Percentiles rank a stretch among this genome's conserved stretches.
These are phyloP conservation scores for Dothideomycetidae sp. DNA, from an alignment of 2,329 filamentous ascomycete species.

Conservation along the genomic window DNA sequence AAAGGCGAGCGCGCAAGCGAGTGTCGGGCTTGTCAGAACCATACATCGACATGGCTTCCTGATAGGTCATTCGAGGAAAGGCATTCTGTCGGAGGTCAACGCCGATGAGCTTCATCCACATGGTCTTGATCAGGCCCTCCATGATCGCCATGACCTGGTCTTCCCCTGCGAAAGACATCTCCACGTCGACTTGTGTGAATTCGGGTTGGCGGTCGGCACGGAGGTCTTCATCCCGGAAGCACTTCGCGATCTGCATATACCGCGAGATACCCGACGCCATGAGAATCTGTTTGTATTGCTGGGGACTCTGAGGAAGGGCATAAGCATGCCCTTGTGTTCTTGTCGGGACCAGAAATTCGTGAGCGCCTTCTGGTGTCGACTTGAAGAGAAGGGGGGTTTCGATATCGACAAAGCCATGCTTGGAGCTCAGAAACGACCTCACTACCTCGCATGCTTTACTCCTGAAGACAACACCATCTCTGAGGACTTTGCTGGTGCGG, in stretches of 20 bases:
- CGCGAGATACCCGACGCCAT: conserved; percentile 75
- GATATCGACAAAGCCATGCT: conserved; percentile 55
- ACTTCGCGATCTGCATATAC: conserved; percentile 88
- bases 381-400: conserved; percentile 95
- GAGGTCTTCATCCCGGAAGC: conserved; percentile 89
- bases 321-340: conserved; percentile 64
- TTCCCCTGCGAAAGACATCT: conserved; percentile 74
- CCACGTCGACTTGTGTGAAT: conserved; percentile 86
- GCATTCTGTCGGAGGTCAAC: conserved; percentile 28
- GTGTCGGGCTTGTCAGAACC: conserved; percentile 90
- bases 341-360: conserved; percentile 89
- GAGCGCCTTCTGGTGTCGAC: conserved; percentile 86
- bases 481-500: conserved; percentile 54
- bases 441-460: conserved; percentile 42
- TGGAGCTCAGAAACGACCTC: conserved; percentile 37
- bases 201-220: conserved; percentile 89
- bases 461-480: conserved; percentile 57
- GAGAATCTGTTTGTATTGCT: conserved; percentile 96
- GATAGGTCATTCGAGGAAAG: conserved; percentile 54
- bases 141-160: conserved; percentile 51
- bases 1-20: conserved; percentile 54
- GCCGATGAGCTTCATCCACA: conserved; percentile 40
- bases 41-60: conserved; percentile 62
- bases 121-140: conserved; percentile 37
- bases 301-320: conserved; percentile 86